Conservation (phyloP, 2,329 filamentous ascomycete genomes). For the Hymenoscyphus linearis region DNA sequence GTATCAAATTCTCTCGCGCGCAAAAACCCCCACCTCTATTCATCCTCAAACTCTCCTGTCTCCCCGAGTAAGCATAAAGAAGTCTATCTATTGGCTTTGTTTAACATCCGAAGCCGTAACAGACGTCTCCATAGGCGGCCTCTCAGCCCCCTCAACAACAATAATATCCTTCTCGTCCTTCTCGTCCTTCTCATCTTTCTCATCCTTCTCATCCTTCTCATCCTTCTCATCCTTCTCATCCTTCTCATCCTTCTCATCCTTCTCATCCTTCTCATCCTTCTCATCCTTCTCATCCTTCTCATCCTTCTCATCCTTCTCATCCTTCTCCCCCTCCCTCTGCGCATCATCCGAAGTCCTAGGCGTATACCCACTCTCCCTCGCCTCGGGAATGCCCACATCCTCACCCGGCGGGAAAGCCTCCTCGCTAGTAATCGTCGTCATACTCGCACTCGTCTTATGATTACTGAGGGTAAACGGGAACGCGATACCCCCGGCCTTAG, state of each 20-base stretch:
- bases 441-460: slow-evolving; percentile 57
- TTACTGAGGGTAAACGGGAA: slow-evolving; percentile 66
- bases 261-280: slow-evolving; percentile 19
- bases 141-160: slow-evolving; percentile 19
- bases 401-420: slow-evolving; percentile 23
- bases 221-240: slow-evolving; percentile 1
- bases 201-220: slow-evolving; percentile 7
- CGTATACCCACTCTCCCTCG: slow-evolving; percentile 7
- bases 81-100: background rate
- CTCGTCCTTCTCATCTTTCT: slow-evolving; percentile 22
- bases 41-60: too few relatives aligned
- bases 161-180: too few relatives aligned
- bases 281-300: slow-evolving; percentile 2
- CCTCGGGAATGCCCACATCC: slow-evolving; percentile 18
- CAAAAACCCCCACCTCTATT: too few relatives aligned
- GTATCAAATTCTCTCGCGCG: too few relatives aligned
- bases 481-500: slow-evolving; percentile 63
- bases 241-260: slow-evolving; percentile 10
- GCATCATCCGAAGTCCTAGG: background rate
- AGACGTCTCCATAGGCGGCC: slow-evolving; percentile 48
- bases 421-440: slow-evolving; percentile 53
- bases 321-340: slow-evolving; percentile 4
- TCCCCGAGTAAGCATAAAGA: too few relatives aligned
- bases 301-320: background rate
- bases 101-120: slow-evolving; percentile 38